Base-by-base conservation (phyloP, 208 protist species). In the Herpetomonas muscarum region DNA sequence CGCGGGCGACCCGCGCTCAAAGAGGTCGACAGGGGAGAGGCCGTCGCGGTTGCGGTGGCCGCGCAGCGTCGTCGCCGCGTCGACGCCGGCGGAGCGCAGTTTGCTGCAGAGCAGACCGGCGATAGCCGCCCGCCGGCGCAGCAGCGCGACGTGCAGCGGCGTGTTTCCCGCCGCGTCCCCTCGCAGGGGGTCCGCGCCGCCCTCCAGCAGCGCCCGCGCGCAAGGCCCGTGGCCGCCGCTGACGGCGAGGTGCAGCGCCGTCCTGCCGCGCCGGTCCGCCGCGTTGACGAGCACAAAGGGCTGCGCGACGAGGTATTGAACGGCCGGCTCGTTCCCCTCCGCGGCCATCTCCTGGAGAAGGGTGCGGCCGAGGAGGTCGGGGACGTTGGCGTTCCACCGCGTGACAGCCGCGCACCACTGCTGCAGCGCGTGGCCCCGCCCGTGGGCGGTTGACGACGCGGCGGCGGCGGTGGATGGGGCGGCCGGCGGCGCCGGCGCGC, bases 281-380 rank as follows among this genome's bases (percentile, higher is more conserved):
- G 58, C 70, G 32, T 91, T 74, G 15, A 87, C 64, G 3, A 57
- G 44, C 7, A 91, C 61, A 58, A 81, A 92, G 10, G 71, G 54
- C 58, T 88, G 74, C 19, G 69, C 66, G 17, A 90, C 55, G 25
- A 95, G 57, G 37, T 74, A 82, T 54, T 39, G 51, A 21, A 85
- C 78, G 6, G 71, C 85, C 25, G 69, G 64, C 48, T 79, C 74
- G 57, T 76, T 70, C 41, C 83, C 82, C 1, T 61, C 66, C 25
- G 76, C 66, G 30, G 76, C 75, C 30, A 65, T 72, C 28, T 95
- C 85, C 47, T 92, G 80, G 34, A 95, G 64, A 19, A 88, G 49
- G 1, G 88, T 92, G 49, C 85, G 79, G 19, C 85, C 85, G 37
- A 90, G 64, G 44, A 79, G 64, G 65, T 95, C 88, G 30, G 57